Conservation (phyloP, 495 filamentous ascomycete species). For the Elaphomyces granulatus region DNA sequence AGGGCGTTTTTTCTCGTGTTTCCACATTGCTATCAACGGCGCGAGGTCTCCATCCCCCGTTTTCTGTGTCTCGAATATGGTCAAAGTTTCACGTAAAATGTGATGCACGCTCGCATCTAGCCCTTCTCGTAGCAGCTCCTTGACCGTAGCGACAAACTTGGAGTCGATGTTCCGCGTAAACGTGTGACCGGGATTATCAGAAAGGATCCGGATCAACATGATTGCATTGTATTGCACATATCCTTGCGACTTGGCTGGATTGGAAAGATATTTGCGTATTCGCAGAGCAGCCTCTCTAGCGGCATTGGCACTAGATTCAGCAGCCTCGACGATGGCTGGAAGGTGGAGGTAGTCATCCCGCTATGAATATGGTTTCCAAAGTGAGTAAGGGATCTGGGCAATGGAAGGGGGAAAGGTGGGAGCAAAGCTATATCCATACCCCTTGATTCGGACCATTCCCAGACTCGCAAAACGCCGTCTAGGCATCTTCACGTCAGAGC, state of each 20-base stretch:
- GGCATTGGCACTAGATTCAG: conserved; percentile 79
- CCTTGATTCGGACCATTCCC: conserved; percentile 45
- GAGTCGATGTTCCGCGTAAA: conserved; percentile 78
- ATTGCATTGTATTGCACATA: conserved; percentile 88
- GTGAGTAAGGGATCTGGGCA: background rate
- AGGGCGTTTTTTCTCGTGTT: conserved; percentile 53
- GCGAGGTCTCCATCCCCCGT: conserved; percentile 56
- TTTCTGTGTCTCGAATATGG: conserved; percentile 54
- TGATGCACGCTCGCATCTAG: conserved; percentile 65
- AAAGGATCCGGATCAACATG: conserved; percentile 87
- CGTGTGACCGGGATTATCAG: conserved; percentile 77
- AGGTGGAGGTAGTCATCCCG: conserved; percentile 85
- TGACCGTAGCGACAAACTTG: conserved; percentile 62
- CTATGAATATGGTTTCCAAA: conserved; percentile 20
- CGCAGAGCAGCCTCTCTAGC: conserved; percentile 60
- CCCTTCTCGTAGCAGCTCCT: conserved; percentile 58
- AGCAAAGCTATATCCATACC: conserved; percentile 40
- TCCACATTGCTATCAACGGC: conserved; percentile 68
- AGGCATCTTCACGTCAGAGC: background rate
- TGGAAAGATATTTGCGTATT: conserved; percentile 69
- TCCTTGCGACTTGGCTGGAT: conserved; percentile 45
- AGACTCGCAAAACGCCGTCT: conserved; percentile 69
- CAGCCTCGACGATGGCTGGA: conserved; percentile 86
- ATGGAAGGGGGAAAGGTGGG: no score
- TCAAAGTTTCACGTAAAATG: conserved; percentile 73